Conservation (phyloP, 164 flowering plant genomes). For the Cinnamomum chago region DNA sequence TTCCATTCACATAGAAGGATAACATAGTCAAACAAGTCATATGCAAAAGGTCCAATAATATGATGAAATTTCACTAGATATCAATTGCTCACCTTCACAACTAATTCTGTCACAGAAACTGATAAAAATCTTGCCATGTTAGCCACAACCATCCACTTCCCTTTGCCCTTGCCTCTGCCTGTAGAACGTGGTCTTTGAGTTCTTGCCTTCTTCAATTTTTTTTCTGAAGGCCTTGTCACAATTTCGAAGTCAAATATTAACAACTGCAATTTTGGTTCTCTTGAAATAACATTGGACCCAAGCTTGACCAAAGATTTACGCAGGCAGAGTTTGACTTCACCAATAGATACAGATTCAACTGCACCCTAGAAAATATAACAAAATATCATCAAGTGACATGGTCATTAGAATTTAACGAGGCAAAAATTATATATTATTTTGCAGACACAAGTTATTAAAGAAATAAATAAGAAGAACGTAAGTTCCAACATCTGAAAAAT, state of each 20-base stretch:
- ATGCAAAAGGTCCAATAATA: not conserved
- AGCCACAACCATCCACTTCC: slow-evolving; percentile 91
- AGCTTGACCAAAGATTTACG: slow-evolving; percentile 89
- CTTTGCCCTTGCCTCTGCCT: slow-evolving; percentile 36
- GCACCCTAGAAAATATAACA: slow-evolving; percentile 50
- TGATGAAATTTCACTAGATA: not conserved
- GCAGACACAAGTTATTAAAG: not conserved
- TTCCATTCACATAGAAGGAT: too few species aligned
- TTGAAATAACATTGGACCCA: slow-evolving; percentile 76
- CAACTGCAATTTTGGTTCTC: slow-evolving; percentile 83
- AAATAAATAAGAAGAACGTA: not conserved
- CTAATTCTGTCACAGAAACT: slow-evolving; percentile 75
- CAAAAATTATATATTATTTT: not conserved
- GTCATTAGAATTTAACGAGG: not conserved
- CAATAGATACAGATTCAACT: slow-evolving; percentile 77
- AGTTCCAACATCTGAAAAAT: not conserved
- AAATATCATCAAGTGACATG: not conserved
- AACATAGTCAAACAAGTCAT: not conserved
- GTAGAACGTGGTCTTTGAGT: slow-evolving; percentile 48
- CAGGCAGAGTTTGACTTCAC: slow-evolving; percentile 86
- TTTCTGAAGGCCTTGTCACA: slow-evolving; percentile 54
- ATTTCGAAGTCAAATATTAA: slow-evolving; percentile 82
- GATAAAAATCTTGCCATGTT: slow-evolving; percentile 89
- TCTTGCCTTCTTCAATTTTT: slow-evolving; percentile 39
- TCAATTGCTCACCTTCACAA: slow-evolving; percentile 56